Conservation (phyloP, 345 rosid species). For the Gossypioides kirkii region DNA sequence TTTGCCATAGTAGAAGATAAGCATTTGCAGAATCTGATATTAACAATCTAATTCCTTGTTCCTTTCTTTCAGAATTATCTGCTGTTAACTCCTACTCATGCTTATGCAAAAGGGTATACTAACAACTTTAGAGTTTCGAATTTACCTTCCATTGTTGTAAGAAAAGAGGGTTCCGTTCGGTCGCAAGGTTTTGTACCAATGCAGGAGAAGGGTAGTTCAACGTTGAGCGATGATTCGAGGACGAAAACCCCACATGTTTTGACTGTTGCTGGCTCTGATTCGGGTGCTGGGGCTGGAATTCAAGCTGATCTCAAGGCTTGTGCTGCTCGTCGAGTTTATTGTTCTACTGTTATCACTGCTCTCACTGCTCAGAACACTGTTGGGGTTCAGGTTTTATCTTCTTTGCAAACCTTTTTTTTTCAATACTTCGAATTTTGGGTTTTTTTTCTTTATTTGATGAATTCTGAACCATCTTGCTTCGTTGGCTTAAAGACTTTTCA, state of each 20-base stretch:
- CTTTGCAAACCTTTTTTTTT: background rate
- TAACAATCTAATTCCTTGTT: background rate
- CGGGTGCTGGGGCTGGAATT: slow-evolving; percentile 92
- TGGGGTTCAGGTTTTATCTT: slow-evolving; percentile 66
- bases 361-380: slow-evolving; percentile 88
- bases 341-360: slow-evolving; percentile 85
- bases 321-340: slow-evolving; percentile 83
- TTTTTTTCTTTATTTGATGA: background rate
- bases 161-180: background rate
- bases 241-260: slow-evolving; percentile 60
- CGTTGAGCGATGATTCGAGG: slow-evolving; percentile 3
- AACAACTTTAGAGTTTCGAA: slow-evolving; percentile 2
- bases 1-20: background rate
- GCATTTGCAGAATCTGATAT: background rate
- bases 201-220: slow-evolving; percentile 21
- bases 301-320: slow-evolving; percentile 96
- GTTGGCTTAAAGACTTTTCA: background rate
- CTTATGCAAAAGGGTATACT: background rate
- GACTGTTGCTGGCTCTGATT: slow-evolving; percentile 90
- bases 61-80: slow-evolving; percentile 2
- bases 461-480: background rate
- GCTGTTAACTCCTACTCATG: background rate
- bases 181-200: slow-evolving; percentile 14
- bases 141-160: background rate
- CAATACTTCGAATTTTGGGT: background rate